These are phyloP conservation scores for Bruguiera gymnorhiza DNA, from an alignment of 345 rosid genomes.

Conservation along the genomic window DNA sequence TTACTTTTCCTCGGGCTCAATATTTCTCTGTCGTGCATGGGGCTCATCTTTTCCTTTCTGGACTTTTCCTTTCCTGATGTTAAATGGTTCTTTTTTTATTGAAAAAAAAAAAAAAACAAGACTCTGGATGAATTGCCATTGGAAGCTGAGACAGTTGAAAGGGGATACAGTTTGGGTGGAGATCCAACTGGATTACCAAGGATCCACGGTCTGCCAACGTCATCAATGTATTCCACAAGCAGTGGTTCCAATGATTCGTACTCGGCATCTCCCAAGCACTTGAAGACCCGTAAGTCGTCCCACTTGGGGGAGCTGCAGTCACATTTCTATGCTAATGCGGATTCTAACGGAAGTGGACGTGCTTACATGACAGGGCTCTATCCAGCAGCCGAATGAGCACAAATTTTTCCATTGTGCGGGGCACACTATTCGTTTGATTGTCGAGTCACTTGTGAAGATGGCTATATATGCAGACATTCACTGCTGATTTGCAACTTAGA, in stretches of 20 bases:
- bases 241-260: conserved; percentile 50
- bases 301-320: conserved; percentile 70
- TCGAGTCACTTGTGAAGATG: conserved; percentile 6
- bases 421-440: conserved; percentile 17
- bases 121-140: conserved; percentile 91
- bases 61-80: too few species aligned
- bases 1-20: background rate
- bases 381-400: conserved; percentile 30
- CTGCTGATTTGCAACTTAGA: conserved; percentile 8
- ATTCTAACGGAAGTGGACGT: conserved; percentile 59
- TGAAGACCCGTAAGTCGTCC: conserved; percentile 58
- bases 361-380: conserved; percentile 45
- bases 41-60: too few species aligned
- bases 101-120: conserved; percentile 25
- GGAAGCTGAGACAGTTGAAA: conserved; percentile 86
- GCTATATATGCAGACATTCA: conserved; percentile 5
- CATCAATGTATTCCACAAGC: conserved; percentile 51
- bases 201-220: conserved; percentile 68
- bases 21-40: background rate
- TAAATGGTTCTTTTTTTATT: too few species aligned
- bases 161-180: conserved; percentile 58
- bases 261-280: conserved; percentile 51
- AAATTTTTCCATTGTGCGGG: conserved; percentile 5
- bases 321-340: conserved; percentile 49
- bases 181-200: conserved; percentile 79